Conservation (phyloP, 2,329 filamentous ascomycete genomes). For the Aureobasidium lini region DNA sequence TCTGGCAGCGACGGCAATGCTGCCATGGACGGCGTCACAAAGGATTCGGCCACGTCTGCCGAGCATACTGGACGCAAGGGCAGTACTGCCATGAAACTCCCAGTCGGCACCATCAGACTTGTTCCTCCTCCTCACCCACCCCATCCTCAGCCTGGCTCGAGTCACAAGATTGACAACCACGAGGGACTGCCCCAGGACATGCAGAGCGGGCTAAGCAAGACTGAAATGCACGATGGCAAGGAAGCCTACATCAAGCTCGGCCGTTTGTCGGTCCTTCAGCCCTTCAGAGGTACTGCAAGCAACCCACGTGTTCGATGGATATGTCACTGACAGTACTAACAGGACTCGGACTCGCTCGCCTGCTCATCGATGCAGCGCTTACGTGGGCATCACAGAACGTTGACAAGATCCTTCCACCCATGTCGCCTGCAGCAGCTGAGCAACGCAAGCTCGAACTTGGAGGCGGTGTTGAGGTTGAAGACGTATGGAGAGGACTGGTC, state of each 20-base stretch:
- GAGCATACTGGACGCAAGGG: conserved; percentile 28
- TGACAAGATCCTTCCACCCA: conserved; percentile 34
- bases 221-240: conserved; percentile 49
- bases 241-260: conserved; percentile 81
- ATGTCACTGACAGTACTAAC: conserved; percentile 9
- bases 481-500: conserved; percentile 65
- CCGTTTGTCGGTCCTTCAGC: conserved; percentile 61
- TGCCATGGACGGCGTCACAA: conserved; percentile 25
- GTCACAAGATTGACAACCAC: conserved; percentile 19
- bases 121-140: conserved; percentile 71
- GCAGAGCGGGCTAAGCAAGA: conserved; percentile 24
- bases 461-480: conserved; percentile 24
- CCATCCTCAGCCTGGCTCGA: conserved; percentile 47
- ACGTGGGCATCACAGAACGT: conserved; percentile 60
- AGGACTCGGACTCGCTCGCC: conserved; percentile 51
- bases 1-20: conserved; percentile 29
- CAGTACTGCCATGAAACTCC: conserved; percentile 37
- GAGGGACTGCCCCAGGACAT: conserved; percentile 15
- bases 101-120: conserved; percentile 70
- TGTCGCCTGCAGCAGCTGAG: conserved; percentile 32
- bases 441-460: conserved; percentile 28
- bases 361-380: conserved; percentile 60
- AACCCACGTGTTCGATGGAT: too few species aligned
- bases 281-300: conserved; percentile 48
- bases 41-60: conserved; percentile 32